phyloP scores from a whole-genome alignment of 2,329 filamentous ascomycete species.

The Penicillium occitanis region DNA sequence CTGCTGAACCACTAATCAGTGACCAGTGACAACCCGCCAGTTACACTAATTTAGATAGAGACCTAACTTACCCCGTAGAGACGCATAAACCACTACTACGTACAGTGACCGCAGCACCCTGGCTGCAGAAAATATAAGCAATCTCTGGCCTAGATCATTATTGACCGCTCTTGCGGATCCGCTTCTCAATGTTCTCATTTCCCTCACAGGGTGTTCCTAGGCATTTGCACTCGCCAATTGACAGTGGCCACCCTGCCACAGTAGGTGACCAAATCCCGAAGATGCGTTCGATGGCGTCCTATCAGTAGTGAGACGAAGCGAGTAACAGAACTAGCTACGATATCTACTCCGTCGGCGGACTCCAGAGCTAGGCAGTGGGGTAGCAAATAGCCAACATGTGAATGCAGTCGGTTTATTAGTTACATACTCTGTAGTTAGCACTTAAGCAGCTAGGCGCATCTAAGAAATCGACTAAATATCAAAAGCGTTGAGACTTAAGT shows the following conservation, averaged over 20 bases:
- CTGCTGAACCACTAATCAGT: not conserved
- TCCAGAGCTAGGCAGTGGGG: not conserved
- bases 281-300: not conserved
- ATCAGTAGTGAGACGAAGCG: not conserved
- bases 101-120: too few species aligned
- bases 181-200: not conserved
- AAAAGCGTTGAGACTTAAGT: slow-evolving; percentile 3
- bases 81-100: not conserved
- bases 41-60: not conserved
- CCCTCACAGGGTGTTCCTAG: not conserved
- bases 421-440: not conserved
- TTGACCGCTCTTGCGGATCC: slow-evolving; percentile 6
- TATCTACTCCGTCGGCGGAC: not conserved
- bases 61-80: not conserved
- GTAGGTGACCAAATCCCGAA: not conserved
- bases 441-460: not conserved
- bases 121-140: not conserved
- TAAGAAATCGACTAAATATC: not conserved
- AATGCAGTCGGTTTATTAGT: not conserved
- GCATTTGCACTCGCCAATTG: not conserved
- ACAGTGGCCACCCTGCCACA: not conserved
- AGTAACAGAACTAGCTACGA: not conserved
- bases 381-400: not conserved
- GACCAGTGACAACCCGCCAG: not conserved
- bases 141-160: not conserved